phyloP scores from a whole-genome alignment of 2,329 filamentous ascomycete genomes.

The Macrophomina phaseolina region DNA sequence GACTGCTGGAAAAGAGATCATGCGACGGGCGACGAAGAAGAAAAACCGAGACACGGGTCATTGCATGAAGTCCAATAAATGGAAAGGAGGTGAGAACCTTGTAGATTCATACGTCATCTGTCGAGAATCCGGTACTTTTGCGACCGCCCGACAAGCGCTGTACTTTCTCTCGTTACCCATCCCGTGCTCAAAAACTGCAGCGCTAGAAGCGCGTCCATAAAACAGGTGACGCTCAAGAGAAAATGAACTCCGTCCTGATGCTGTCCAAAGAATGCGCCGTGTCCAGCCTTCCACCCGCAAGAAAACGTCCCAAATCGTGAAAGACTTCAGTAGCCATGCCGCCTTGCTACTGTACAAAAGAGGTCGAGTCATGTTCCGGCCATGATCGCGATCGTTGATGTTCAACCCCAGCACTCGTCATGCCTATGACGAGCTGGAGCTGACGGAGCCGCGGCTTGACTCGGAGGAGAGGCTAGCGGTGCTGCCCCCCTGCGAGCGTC shows the following conservation, averaged over 20 bases:
- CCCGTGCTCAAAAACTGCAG: neutral
- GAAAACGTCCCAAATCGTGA: neutral
- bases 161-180: neutral
- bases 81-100: conserved; percentile 1
- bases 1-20: neutral
- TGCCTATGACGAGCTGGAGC: conserved; percentile 30
- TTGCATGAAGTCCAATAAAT: conserved; percentile 7
- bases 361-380: neutral
- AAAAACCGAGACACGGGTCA: no score
- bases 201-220: neutral
- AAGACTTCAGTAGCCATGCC: neutral
- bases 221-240: neutral
- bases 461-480: conserved; percentile 31
- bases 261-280: neutral
- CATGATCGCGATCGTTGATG: neutral
- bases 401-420: neutral
- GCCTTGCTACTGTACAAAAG: neutral
- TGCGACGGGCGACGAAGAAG: no score
- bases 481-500: conserved; percentile 40
- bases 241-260: conserved; percentile 8
- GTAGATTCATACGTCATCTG: conserved; percentile 12
- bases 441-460: conserved; percentile 35
- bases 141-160: neutral
- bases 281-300: neutral
- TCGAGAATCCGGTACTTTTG: neutral